Percentiles rank a stretch among this genome's conserved stretches.
phyloP scores from a whole-genome alignment of 2,329 filamentous ascomycete species.

The Alternaria brassicae region DNA sequence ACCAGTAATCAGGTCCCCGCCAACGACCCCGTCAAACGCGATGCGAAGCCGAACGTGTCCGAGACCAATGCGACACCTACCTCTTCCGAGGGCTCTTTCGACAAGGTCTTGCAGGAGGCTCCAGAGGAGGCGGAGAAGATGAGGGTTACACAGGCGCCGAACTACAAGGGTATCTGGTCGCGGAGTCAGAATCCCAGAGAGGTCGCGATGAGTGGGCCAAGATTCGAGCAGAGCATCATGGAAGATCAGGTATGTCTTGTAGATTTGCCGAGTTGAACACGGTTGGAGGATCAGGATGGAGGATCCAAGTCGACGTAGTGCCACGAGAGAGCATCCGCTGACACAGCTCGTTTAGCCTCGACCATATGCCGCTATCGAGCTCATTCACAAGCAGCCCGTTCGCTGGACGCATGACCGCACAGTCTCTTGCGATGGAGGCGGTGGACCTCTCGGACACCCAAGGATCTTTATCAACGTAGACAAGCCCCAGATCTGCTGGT shows the following conservation, averaged over 20 bases:
- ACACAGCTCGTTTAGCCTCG: conserved; percentile 69
- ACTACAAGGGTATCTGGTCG: conserved; percentile 82
- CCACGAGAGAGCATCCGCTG: conserved; percentile 25
- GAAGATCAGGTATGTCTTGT: conserved; percentile 75
- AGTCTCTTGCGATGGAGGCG: conserved; percentile 90
- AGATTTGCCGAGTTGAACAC: neutral
- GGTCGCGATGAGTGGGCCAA: conserved; percentile 87
- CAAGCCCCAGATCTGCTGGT: conserved; percentile 90
- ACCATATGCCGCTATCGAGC: conserved; percentile 87
- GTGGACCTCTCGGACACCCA: conserved; percentile 88
- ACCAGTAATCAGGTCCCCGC: conserved; percentile 69
- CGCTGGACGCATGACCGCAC: conserved; percentile 84
- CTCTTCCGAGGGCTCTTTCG: conserved; percentile 58
- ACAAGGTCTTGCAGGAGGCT: conserved; percentile 63
- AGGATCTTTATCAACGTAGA: conserved; percentile 97
- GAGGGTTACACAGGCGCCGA: conserved; percentile 80
- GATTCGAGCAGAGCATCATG: conserved; percentile 98
- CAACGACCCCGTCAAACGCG: conserved; percentile 65
- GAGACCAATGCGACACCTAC: conserved; percentile 67
- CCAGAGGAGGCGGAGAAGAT: conserved; percentile 61
- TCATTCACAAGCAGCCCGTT: conserved; percentile 96
- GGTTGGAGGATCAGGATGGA: neutral
- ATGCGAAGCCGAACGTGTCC: conserved; percentile 61
- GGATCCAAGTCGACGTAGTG: neutral
- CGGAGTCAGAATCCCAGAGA: conserved; percentile 81